These are phyloP conservation scores for Hepatocystis sp. DNA, from an alignment of 169 alveolate genomes.

Conservation along the genomic window DNA sequence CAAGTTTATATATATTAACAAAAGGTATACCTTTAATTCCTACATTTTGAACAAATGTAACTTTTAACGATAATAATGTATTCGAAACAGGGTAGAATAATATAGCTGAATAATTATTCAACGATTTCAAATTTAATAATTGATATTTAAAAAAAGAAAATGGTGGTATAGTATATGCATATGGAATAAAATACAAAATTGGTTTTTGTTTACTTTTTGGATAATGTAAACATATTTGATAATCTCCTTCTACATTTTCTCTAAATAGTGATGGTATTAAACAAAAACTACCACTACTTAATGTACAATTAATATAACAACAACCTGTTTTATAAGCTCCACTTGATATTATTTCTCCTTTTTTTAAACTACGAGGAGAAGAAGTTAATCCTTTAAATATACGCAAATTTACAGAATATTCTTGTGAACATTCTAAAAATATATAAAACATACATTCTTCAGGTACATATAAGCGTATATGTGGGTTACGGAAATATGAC, in stretches of 20 bases:
- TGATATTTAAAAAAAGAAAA: constrained; percentile 60
- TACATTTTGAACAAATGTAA: constrained; percentile 53
- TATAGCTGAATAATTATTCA: constrained; percentile 69
- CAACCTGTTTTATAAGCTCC: constrained; percentile 86
- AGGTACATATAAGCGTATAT: constrained; percentile 80
- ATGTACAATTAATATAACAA: constrained; percentile 77
- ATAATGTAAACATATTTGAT: constrained; percentile 73
- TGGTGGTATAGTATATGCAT: constrained; percentile 57
- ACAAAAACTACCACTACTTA: constrained; percentile 78
- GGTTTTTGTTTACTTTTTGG: constrained; percentile 59
- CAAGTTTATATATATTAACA: constrained; percentile 58
- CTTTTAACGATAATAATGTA: constrained; percentile 38
- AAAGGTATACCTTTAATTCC: constrained; percentile 72
- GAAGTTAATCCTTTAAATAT: constrained; percentile 84
- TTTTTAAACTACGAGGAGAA: constrained; percentile 82
- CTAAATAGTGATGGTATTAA: constrained; percentile 80
- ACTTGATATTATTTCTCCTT: constrained; percentile 82
- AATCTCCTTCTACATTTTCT: constrained; percentile 45
- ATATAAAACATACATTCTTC: constrained; percentile 76
- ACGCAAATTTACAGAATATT: constrained; percentile 86
- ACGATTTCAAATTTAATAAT: constrained; percentile 33
- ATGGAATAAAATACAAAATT: constrained; percentile 56
- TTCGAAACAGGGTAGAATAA: constrained; percentile 20
- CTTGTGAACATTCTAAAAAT: constrained; percentile 83
- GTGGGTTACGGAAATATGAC: constrained; percentile 86